Evolutionary conservation across 1,284 basidiomycete species (phyloP).

Genomic region (Cryptococcus hybrid): DNA sequence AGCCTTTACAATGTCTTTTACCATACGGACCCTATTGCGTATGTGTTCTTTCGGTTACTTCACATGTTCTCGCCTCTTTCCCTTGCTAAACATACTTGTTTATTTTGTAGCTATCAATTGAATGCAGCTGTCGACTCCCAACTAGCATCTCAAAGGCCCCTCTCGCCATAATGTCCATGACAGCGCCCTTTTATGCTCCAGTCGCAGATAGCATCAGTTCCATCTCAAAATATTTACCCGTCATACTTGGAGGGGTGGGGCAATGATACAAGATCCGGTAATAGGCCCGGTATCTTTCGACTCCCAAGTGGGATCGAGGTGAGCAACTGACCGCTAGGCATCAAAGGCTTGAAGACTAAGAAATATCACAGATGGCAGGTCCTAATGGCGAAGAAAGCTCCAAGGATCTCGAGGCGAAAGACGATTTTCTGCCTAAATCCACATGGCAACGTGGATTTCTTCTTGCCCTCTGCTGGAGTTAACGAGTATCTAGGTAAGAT

Average conservation of each 20-base stretch:
- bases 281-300: slow-evolving; percentile 36
- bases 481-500: slow-evolving; percentile 47
- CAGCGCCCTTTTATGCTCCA: slow-evolving; percentile 46
- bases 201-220: slow-evolving; percentile 34
- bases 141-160: slow-evolving; percentile 49
- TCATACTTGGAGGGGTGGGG: slow-evolving; percentile 15
- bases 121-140: slow-evolving; percentile 46
- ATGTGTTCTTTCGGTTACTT: slow-evolving; percentile 7
- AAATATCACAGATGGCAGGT: slow-evolving; percentile 32
- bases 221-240: slow-evolving; percentile 41
- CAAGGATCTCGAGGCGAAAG: slow-evolving; percentile 45
- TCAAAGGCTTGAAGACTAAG: not conserved
- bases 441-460: slow-evolving; percentile 50
- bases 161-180: slow-evolving; percentile 52
- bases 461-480: slow-evolving; percentile 42
- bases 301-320: slow-evolving; percentile 44
- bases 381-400: slow-evolving; percentile 38
- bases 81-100: slow-evolving; percentile 44
- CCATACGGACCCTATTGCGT: slow-evolving; percentile 55
- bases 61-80: slow-evolving; percentile 11
- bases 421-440: slow-evolving; percentile 51
- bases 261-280: slow-evolving; percentile 1
- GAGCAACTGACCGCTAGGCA: not conserved
- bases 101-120: slow-evolving; percentile 38
- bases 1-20: slow-evolving; percentile 56